phyloP scores from a whole-genome alignment of 2,329 filamentous ascomycete genomes.

The Exophiala aquamarina region DNA sequence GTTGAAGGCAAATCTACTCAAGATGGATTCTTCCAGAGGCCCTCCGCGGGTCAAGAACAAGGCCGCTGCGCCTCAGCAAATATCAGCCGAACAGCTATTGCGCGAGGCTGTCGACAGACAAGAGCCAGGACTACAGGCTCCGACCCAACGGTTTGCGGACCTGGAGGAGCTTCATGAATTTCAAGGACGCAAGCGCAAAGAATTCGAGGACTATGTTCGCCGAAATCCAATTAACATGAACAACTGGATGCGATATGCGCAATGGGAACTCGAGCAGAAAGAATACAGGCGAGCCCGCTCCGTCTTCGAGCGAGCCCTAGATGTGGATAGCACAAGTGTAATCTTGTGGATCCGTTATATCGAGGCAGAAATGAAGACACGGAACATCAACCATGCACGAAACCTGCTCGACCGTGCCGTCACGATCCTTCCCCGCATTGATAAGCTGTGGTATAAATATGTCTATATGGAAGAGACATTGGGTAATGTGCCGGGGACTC shows the following conservation, averaged over 20 bases:
- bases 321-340: constrained; percentile 84
- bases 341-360: constrained; percentile 90
- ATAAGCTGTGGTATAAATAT: constrained; percentile 99
- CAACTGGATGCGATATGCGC: constrained; percentile 98
- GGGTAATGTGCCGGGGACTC: constrained; percentile 85
- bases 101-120: constrained; percentile 96
- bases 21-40: constrained; percentile 86
- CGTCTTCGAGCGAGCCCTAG: constrained; percentile 91
- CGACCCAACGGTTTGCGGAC: constrained; percentile 92
- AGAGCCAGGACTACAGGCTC: constrained; percentile 81
- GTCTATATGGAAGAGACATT: constrained; percentile 98
- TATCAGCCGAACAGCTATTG: constrained; percentile 94
- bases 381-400: constrained; percentile 94
- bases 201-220: constrained; percentile 97
- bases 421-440: constrained; percentile 81
- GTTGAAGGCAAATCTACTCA: too few relatives aligned
- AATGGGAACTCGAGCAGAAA: constrained; percentile 97
- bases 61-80: constrained; percentile 84
- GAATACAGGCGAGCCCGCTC: constrained; percentile 89
- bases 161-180: constrained; percentile 97
- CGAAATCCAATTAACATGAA: constrained; percentile 94
- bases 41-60: constrained; percentile 99
- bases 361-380: constrained; percentile 91
- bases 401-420: constrained; percentile 96
- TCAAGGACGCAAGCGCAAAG: constrained; percentile 91